Conservation (phyloP, 352 stramenopile genomes). For the Elongisporangium prolatum region DNA sequence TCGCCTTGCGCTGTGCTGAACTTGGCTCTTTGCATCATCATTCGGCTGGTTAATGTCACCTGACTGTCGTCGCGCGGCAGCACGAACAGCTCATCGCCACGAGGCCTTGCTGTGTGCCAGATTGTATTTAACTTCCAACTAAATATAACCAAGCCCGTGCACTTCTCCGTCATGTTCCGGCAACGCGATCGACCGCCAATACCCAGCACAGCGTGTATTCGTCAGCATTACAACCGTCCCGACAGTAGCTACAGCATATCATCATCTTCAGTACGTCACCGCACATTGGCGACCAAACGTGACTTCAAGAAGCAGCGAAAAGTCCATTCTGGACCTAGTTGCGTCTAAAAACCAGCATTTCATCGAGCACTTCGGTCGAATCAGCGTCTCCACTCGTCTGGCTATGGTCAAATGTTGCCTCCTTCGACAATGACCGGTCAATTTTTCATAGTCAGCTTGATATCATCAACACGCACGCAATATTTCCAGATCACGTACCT, state of each 20-base stretch:
- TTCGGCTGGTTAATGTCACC: conserved; percentile 3
- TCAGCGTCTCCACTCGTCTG: conserved; percentile 70
- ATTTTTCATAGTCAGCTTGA: not conserved
- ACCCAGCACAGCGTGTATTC: conserved; percentile 1
- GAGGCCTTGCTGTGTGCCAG: conserved; percentile 26
- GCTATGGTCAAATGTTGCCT: conserved; percentile 60
- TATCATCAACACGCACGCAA: not conserved
- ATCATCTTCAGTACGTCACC: conserved; percentile 8
- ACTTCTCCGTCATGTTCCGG: conserved; percentile 28
- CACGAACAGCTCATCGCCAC: conserved; percentile 9
- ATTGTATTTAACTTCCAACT: conserved; percentile 54
- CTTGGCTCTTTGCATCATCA: not conserved
- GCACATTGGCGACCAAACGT: conserved; percentile 6
- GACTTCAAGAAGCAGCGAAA: not conserved
- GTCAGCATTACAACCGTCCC: not conserved
- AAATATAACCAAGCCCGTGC: conserved; percentile 62
- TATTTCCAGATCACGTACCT: conserved; percentile 21
- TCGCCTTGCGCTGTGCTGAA: not conserved
- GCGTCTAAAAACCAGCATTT: conserved; percentile 67
- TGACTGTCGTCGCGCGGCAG: conserved; percentile 12
- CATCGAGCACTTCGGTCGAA: conserved; percentile 40
- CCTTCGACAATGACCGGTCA: conserved; percentile 13
- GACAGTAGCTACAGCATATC: not conserved
- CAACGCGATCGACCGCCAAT: conserved; percentile 14
- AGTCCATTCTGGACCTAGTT: conserved; percentile 11